Base-by-base conservation (phyloP, 345 rosid genomes). In the Populus simonii region DNA sequence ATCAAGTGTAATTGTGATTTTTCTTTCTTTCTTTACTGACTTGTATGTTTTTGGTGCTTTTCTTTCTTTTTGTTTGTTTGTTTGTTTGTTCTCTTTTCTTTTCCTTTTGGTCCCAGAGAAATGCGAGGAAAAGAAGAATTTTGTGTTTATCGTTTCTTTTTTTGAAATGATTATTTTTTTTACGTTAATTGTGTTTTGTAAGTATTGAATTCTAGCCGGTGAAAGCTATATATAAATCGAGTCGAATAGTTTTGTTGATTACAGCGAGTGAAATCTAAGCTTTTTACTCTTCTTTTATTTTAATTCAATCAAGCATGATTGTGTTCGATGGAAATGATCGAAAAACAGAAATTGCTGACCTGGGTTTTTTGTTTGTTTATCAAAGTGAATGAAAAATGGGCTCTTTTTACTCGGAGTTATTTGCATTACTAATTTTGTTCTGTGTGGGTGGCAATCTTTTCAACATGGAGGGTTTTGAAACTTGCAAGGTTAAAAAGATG, bases 401-500 rank as follows among this genome's bases (percentile, higher is more conserved):
- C 49, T 75, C 41, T 16, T 76, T 59, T 18, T 3, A 1, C 35
- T 13, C 20, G 73, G 68, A 61, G 1, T 39, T 36, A 65, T 62
- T 16, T 51, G n/a, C 59, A 25, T 53, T 78, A 29, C 33, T 65
- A 53, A 38, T 66, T 16, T 20, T 35, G 17, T 25, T 59, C 47
- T 78, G 23, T 55, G 72, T 22, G 3, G 65, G 65, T 77, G 75
- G 15, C 72, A 66, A 51, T 76, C 55, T 77, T 23, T 53, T 27
- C 5, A 51, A 17, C 76, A 62, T 49, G 67, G 33, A 55, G 61
- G 68, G 61, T 59, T 71, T 45, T 65, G 27, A 11, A 3, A 55
- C 70, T 83, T 77, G 70, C 70, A 77, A 83, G 81, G 83, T 77
- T 78, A 9, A 72, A 59, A 59, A 59, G 82, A 68, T 63, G 78